These are phyloP conservation scores for Neoconidiobolus thromboides DNA, from an alignment of 371 early-diverging fungal genomes.

Conservation along the genomic window DNA sequence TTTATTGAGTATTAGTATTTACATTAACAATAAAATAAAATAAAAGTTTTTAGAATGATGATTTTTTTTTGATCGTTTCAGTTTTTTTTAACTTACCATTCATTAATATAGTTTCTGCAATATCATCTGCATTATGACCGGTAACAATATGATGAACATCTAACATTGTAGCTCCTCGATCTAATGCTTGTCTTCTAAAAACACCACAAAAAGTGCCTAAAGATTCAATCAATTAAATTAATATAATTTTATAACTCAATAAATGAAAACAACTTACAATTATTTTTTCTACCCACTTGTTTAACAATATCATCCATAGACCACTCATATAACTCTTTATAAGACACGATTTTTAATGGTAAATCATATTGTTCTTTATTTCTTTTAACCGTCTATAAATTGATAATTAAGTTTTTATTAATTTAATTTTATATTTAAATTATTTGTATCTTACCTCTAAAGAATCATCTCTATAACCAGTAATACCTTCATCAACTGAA, in stretches of 20 bases:
- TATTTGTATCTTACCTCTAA: slow-evolving; percentile 37
- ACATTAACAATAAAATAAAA: neutral
- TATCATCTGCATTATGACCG: slow-evolving; percentile 99
- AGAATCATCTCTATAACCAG: slow-evolving; percentile 97
- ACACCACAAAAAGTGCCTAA: slow-evolving; percentile 95
- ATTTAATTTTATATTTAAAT: slow-evolving; percentile 1
- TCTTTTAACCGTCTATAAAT: slow-evolving; percentile 66
- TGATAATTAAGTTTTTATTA: neutral
- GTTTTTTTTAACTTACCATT: slow-evolving; percentile 47
- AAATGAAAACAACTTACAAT: slow-evolving; percentile 35
- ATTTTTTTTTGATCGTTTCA: too few relatives aligned
- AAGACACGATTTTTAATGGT: slow-evolving; percentile 88
- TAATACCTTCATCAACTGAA: slow-evolving; percentile 99
- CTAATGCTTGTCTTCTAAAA: slow-evolving; percentile 96
- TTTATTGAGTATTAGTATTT: neutral
- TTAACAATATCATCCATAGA: slow-evolving; percentile 97
- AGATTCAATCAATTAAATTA: neutral
- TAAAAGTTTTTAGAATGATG: too few relatives aligned
- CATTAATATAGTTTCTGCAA: slow-evolving; percentile 99
- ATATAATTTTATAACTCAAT: neutral
- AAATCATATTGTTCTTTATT: slow-evolving; percentile 88
- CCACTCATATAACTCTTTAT: slow-evolving; percentile 93
- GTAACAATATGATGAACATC: slow-evolving; percentile 94
- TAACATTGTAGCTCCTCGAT: slow-evolving; percentile 86
- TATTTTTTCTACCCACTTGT: slow-evolving; percentile 89